Evolutionary conservation across 1,284 basidiomycete genomes (phyloP), one percentile per base, ranked within the genome.

Genomic region (Fomitopsis pinicola): DNA sequence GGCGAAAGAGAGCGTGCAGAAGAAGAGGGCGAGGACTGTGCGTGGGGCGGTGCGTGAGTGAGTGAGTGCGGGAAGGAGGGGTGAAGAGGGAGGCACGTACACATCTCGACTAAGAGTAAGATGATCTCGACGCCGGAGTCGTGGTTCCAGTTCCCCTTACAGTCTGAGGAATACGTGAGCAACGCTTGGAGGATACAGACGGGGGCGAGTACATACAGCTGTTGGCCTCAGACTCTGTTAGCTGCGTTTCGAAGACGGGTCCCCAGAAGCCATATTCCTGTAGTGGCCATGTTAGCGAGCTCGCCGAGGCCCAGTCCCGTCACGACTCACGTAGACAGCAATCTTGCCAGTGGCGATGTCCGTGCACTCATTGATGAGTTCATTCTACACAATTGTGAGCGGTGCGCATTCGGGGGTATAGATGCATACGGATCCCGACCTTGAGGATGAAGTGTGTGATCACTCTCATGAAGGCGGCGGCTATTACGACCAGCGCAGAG

Each of bases 361-460:
- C 26, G 73, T 72, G 66, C 83, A 88, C 70, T 78, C 75, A 42
- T 66, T 73, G 57, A 91, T 82, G 44, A 89, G 75, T 52, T 81
- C 79, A 52, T 75, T 72, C 86, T 86, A 59, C 1, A 19, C 9
- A 33, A 46, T 36, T 58, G 7, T 30, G 33, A 57, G 10, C 5
- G 14, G 30, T 55, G 8, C 55, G 36, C 14, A 7, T 33, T 17
- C 8, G 42, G 22, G 36, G 14, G 12, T 26, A 17, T 38, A n/a
- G 33, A 36, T 14, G 38, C 38, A 40, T 14, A 14, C 0, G 36
- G 8, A 40, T 73, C 5, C 62, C 30, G 30, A 81, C 86, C 82
- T 93, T 90, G 69, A 82, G 79, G 1, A 77, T 75, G 72, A 91
- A 92, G 69, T 93, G 91, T 1, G 83, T 74, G 7, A 91, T 72